Base-by-base conservation (phyloP, 257 asterid species). In the Solanum chilense region DNA sequence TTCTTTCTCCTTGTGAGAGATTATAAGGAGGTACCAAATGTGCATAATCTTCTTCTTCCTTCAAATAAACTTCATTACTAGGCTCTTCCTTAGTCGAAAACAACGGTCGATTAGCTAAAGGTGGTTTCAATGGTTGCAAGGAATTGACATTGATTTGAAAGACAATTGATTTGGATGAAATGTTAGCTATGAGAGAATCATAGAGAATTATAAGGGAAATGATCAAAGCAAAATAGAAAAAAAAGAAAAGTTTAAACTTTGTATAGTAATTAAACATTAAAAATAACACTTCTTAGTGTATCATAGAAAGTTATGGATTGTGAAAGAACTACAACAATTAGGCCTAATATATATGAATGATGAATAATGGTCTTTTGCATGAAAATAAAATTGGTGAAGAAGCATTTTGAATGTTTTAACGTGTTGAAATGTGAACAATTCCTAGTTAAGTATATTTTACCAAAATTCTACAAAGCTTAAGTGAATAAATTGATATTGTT, bases 181-280 rank as follows among this genome's bases (percentile, higher is more conserved):
- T 18, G 33, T 83, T 88, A 42, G 90, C 90, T 44, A 89, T 56
- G 49, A 90, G 70, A 41, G 68, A 27, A 86, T 91, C 76, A 15
- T 89, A 44, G 71, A 86, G 87, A 21, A 92, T 83, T 21, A 92
- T 71, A 33, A 91, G n/a, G 20, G 90, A 27, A 86, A 92, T 86
- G 45, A 91, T 88, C 64, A 89, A 37, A 3, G 91, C 87, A 81
- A 87, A 85, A 31, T 87, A 84, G 84, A 89, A 31, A 80, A 88
- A 85, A 39, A 93, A 87, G 86, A 90, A 91, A 20, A 92, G 23
- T 71, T 90, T 88, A 11, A 85, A 23, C 81, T 87, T 92, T 69
- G 87, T 71, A 58, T 56, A 52, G 62, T 90, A 82, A 86, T 89
- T 88, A 4, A 86, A 69, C 96, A 37, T 74, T 74, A 31, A 74